Conservation (phyloP, 2,329 filamentous ascomycete species). For the Aschersonia sp. region DNA sequence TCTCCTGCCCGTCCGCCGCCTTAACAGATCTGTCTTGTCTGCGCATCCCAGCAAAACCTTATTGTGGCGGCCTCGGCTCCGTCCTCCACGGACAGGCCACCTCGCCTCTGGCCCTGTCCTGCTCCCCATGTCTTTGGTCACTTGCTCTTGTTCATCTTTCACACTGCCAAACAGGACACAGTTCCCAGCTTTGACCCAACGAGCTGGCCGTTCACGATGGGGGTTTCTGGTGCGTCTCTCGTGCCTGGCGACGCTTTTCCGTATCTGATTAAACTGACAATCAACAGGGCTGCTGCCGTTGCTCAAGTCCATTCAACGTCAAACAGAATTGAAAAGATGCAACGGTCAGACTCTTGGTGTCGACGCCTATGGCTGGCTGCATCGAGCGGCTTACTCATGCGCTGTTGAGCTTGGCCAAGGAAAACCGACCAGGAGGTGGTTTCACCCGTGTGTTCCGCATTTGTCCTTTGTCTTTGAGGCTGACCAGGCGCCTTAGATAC, state of each 20-base stretch:
- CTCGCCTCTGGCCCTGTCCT: too few species aligned
- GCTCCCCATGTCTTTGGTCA: too few species aligned
- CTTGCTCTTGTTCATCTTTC: too few species aligned
- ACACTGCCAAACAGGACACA: too few species aligned
- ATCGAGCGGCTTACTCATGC: conserved; percentile 81
- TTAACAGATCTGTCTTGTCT: too few species aligned
- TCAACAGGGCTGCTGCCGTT: conserved; percentile 66
- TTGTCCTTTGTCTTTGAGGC: not conserved
- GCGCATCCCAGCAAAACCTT: too few species aligned
- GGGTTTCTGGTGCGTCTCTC: conserved; percentile 18
- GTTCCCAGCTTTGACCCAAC: too few species aligned
- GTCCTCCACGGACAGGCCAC: too few species aligned
- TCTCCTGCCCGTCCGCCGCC: too few species aligned
- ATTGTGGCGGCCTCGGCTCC: too few species aligned
- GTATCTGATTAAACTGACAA: not conserved
- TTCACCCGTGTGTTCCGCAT: conserved; percentile 3
- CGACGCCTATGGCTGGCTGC: conserved; percentile 96
- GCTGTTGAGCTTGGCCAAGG: conserved; percentile 80
- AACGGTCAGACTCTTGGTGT: conserved; percentile 81
- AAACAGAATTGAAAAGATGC: conserved; percentile 74
- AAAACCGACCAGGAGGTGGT: conserved; percentile 73
- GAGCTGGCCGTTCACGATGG: conserved; percentile 13
- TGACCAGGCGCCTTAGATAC: conserved; percentile 39
- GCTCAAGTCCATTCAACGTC: conserved; percentile 91
- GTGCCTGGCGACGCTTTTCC: not conserved